phyloP scores from a whole-genome alignment of 2,329 filamentous ascomycete species.

The Aspergillus aculeatus region DNA sequence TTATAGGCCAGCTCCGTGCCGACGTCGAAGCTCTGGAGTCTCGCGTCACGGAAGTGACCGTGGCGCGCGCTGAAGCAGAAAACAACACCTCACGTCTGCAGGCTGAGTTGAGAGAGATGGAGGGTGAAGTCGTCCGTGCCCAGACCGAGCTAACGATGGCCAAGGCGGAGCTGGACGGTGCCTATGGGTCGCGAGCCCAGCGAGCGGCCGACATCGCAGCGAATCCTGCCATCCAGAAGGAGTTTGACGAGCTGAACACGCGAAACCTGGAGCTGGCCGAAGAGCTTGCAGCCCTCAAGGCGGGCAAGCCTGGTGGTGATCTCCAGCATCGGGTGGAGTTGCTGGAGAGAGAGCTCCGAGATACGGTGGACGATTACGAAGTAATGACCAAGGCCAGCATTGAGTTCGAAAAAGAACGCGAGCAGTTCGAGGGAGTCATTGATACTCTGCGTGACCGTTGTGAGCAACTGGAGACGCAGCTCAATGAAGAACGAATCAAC shows the following conservation, averaged over 20 bases:
- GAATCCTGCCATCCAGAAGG: slow-evolving; percentile 58
- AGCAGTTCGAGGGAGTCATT: slow-evolving; percentile 61
- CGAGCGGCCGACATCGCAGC: slow-evolving; percentile 65
- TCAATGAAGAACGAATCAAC: slow-evolving; percentile 66
- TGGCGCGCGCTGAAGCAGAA: slow-evolving; percentile 34
- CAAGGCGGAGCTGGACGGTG: slow-evolving; percentile 85
- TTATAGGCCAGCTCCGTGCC: slow-evolving; percentile 33
- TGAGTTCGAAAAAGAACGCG: slow-evolving; percentile 69
- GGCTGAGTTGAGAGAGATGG: slow-evolving; percentile 54
- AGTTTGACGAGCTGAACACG: slow-evolving; percentile 56
- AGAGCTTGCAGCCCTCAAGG: slow-evolving; percentile 48
- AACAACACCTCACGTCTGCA: slow-evolving; percentile 44
- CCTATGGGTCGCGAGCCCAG: slow-evolving; percentile 76
- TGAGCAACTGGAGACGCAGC: slow-evolving; percentile 61
- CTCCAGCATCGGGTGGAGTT: slow-evolving; percentile 51
- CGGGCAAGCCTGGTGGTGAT: slow-evolving; percentile 36
- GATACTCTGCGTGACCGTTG: slow-evolving; percentile 64
- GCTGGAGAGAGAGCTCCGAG: slow-evolving; percentile 64
- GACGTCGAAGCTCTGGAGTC: slow-evolving; percentile 36
- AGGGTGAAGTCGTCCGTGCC: slow-evolving; percentile 63
- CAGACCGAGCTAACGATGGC: slow-evolving; percentile 85
- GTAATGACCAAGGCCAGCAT: slow-evolving; percentile 67
- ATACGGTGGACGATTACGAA: slow-evolving; percentile 69
- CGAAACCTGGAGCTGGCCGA: slow-evolving; percentile 48
- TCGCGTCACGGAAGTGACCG: slow-evolving; percentile 28